Conservation (phyloP, 768 basidiomycete species). For the Chalciporus chontae region DNA sequence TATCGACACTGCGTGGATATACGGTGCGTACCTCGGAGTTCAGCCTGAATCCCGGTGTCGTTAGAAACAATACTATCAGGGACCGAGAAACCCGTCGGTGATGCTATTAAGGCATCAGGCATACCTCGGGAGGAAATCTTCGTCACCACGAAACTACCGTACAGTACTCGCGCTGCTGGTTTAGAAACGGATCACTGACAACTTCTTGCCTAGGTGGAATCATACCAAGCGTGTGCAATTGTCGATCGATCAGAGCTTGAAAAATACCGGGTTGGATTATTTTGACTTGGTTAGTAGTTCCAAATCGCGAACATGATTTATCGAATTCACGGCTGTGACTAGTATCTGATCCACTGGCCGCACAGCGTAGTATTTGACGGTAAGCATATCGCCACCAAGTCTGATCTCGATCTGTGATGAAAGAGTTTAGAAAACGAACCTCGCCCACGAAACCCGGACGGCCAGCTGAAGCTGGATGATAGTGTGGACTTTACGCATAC, state of each 20-base stretch:
- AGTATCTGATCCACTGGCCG: slow-evolving; percentile 42
- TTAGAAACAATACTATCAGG: slow-evolving; percentile 9
- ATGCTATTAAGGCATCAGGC: slow-evolving; percentile 38
- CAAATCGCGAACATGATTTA: neutral
- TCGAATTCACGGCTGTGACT: slow-evolving; percentile 12
- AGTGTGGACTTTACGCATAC: slow-evolving; percentile 23
- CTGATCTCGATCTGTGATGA: neutral
- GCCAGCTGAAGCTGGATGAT: slow-evolving; percentile 15
- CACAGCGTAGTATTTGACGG: slow-evolving; percentile 17
- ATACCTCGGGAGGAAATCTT: slow-evolving; percentile 47
- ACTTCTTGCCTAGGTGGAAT: slow-evolving; percentile 3
- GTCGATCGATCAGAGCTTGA: slow-evolving; percentile 34
- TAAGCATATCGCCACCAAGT: neutral
- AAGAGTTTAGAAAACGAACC: neutral
- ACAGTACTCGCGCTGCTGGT: slow-evolving; percentile 27
- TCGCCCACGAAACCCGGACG: slow-evolving; percentile 17
- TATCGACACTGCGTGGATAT: slow-evolving; percentile 38
- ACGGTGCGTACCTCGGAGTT: slow-evolving; percentile 22
- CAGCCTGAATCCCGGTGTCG: neutral
- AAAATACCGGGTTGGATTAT: slow-evolving; percentile 38
- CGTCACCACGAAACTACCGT: slow-evolving; percentile 43
- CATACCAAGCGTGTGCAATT: slow-evolving; percentile 34
- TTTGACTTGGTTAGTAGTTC: slow-evolving; percentile 36
- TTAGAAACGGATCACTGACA: neutral
- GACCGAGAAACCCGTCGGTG: slow-evolving; percentile 42